Conservation (phyloP, 495 filamentous ascomycete species). For the Daldinia caldariorum region DNA sequence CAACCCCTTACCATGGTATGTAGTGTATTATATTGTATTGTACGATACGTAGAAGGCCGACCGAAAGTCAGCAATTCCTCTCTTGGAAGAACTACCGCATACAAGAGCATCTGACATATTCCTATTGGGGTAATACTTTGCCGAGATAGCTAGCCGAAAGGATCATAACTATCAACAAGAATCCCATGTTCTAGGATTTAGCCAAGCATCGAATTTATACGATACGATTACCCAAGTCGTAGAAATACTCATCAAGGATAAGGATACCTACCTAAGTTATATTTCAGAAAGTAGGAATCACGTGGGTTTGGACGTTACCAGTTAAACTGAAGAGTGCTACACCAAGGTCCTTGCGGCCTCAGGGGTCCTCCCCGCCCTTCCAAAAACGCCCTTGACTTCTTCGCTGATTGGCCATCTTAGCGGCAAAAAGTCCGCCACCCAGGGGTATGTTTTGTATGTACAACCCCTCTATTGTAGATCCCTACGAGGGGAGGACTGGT, state of each 20-base stretch:
- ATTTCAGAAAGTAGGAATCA: conserved; percentile 9
- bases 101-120: neutral
- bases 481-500: conserved; percentile 10
- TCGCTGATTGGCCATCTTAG: conserved; percentile 25
- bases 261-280: no score
- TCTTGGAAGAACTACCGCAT: neutral
- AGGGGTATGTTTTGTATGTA: conserved; percentile 12
- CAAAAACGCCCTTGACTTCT: neutral
- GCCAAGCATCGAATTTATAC: conserved; percentile 2
- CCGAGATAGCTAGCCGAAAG: conserved; percentile 19
- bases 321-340: conserved; percentile 3
- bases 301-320: conserved; percentile 29
- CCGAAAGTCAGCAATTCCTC: neutral
- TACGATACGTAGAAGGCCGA: neutral
- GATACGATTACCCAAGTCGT: neutral
- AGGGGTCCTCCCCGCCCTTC: conserved; percentile 38
- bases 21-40: no score
- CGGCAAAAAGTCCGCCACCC: conserved; percentile 31
- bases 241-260: neutral
- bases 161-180: conserved; percentile 29
- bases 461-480: conserved; percentile 7
- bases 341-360: conserved; percentile 23
- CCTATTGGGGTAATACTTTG: neutral
- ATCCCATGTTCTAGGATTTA: neutral
- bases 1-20: no score